Conservation (phyloP, 352 stramenopile species). For the Blastocystis sp. region DNA sequence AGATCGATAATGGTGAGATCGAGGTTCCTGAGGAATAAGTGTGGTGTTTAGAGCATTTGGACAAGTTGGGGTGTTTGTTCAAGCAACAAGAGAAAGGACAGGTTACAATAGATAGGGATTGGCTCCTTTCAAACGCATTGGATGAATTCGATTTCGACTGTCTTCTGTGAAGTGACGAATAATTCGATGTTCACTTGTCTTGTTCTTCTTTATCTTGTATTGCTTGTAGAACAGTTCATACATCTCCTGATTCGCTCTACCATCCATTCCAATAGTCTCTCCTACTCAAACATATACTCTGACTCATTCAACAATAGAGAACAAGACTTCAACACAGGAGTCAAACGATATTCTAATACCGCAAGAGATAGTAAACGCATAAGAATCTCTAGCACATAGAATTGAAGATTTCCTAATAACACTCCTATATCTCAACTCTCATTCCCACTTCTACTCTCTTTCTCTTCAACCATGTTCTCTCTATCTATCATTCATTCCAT, state of each 20-base stretch:
- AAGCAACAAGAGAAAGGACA: background rate
- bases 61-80: constrained; percentile 20
- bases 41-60: constrained; percentile 51
- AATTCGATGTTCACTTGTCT: background rate
- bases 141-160: background rate
- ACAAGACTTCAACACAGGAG: background rate
- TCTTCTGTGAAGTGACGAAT: background rate
- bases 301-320: background rate
- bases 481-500: background rate
- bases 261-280: background rate
- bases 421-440: background rate
- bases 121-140: background rate
- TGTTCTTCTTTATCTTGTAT: constrained; percentile 2
- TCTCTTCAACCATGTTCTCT: background rate
- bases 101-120: constrained; percentile 15
- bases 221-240: constrained; percentile 14
- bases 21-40: constrained; percentile 87
- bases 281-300: constrained; percentile 4
- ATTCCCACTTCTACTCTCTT: background rate
- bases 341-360: background rate
- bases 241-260: constrained; percentile 20
- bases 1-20: constrained; percentile 90
- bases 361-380: background rate
- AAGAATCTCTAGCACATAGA: constrained; percentile 18
- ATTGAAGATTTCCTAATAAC: background rate